phyloP scores from a whole-genome alignment of 345 rosid genomes.

The Orychophragmus violaceus region DNA sequence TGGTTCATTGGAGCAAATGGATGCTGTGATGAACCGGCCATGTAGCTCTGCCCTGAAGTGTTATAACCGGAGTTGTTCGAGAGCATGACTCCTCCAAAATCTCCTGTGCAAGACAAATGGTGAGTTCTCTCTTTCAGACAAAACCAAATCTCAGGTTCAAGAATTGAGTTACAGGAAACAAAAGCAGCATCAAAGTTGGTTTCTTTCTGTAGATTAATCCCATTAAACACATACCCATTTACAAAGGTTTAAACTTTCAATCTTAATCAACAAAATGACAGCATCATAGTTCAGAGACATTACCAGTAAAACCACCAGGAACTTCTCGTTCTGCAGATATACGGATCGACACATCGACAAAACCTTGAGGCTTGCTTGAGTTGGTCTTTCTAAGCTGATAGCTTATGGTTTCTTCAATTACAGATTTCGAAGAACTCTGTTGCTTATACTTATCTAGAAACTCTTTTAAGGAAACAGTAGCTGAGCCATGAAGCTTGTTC shows the following conservation, averaged over 20 bases:
- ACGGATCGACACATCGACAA: conserved; percentile 67
- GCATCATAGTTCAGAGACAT: background rate
- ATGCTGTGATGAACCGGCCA: conserved; percentile 26
- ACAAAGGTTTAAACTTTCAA: background rate
- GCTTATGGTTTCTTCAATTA: conserved; percentile 57
- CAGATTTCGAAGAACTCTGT: conserved; percentile 34
- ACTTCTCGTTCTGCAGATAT: conserved; percentile 47
- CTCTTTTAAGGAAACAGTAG: conserved; percentile 61
- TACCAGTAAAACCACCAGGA: conserved; percentile 40
- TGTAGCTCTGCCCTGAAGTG: conserved; percentile 16
- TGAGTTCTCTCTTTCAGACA: background rate
- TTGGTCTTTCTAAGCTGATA: conserved; percentile 69
- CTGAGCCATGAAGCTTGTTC: conserved; percentile 71
- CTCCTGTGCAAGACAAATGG: conserved; percentile 31
- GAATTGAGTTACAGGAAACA: background rate
- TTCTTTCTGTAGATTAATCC: background rate
- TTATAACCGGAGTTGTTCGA: conserved; percentile 11
- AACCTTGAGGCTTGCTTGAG: conserved; percentile 65
- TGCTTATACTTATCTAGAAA: conserved; percentile 44
- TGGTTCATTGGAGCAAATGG: conserved; percentile 14
- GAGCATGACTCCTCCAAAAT: conserved; percentile 46
- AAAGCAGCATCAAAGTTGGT: background rate
- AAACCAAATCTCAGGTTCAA: background rate
- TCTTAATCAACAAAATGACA: too few species aligned
- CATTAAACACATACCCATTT: background rate